Evolutionary conservation across 768 basidiomycete species (phyloP).

Genomic region (Agrocybe pediades): DNA sequence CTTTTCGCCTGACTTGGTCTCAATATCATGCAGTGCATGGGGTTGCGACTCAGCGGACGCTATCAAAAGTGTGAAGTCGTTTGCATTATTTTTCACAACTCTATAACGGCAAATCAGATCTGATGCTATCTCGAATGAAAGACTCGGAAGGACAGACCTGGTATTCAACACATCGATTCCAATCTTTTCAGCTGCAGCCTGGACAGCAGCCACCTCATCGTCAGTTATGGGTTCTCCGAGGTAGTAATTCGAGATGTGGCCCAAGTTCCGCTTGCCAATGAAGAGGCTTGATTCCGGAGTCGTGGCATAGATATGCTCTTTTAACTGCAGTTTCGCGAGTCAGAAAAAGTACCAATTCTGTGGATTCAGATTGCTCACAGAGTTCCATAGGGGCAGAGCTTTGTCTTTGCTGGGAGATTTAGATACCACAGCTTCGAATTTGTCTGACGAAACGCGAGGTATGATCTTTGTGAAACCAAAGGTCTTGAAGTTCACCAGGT

Average conservation of each 20-base stretch:
- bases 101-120: conserved; percentile 33
- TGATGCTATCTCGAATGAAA: neutral
- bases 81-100: conserved; percentile 65
- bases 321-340: conserved; percentile 47
- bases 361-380: conserved; percentile 38
- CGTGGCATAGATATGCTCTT: conserved; percentile 71
- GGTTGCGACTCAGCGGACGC: conserved; percentile 62
- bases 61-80: conserved; percentile 69
- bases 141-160: conserved; percentile 44
- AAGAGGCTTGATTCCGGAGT: conserved; percentile 66
- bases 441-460: conserved; percentile 62
- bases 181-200: conserved; percentile 72
- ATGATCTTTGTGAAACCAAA: conserved; percentile 89
- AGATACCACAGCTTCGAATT: conserved; percentile 64
- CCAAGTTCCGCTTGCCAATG: conserved; percentile 78
- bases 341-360: neutral
- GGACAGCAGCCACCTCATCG: conserved; percentile 76
- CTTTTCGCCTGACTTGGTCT: conserved; percentile 34
- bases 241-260: conserved; percentile 87
- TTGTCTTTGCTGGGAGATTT: conserved; percentile 59
- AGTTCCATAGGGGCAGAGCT: conserved; percentile 62
- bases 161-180: conserved; percentile 83
- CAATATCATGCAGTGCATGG: conserved; percentile 45
- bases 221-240: conserved; percentile 73
- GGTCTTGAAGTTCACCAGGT: conserved; percentile 74